Evolutionary conservation across 306 rosid genomes (phyloP).

Genomic region (Fragaria vesca): DNA sequence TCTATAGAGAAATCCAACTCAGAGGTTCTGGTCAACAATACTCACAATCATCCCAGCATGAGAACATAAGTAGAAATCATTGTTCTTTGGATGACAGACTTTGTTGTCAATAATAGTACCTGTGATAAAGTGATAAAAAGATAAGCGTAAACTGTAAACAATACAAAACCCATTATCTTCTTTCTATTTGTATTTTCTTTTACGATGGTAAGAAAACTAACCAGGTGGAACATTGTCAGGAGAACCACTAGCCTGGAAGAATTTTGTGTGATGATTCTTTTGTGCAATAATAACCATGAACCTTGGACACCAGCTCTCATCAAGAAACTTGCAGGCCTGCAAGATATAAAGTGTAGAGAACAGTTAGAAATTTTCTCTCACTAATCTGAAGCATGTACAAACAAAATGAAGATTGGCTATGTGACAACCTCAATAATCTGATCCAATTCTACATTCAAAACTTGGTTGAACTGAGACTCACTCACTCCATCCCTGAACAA

Average conservation of each 20-base stretch:
- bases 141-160: background rate
- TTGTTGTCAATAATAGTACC: conserved; percentile 82
- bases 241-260: background rate
- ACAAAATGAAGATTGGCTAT: background rate
- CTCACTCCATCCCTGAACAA: conserved; percentile 96
- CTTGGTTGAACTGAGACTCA: conserved; percentile 87
- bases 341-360: background rate
- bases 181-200: background rate
- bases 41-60: conserved; percentile 97
- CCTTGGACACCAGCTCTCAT: background rate
- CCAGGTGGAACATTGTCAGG: conserved; percentile 28
- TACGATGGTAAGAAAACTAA: conserved; percentile 5
- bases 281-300: background rate
- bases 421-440: conserved; percentile 68
- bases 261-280: background rate
- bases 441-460: conserved; percentile 67
- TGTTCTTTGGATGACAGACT: conserved; percentile 76
- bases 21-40: conserved; percentile 50
- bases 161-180: background rate
- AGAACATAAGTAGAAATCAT: conserved; percentile 84
- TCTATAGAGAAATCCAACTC: too few relatives aligned
- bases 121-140: background rate
- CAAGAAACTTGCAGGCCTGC: conserved; percentile 15
- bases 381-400: background rate
- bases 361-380: background rate